Base-by-base conservation (phyloP, 2,329 filamentous ascomycete species). In the Phialophora macrospora region DNA sequence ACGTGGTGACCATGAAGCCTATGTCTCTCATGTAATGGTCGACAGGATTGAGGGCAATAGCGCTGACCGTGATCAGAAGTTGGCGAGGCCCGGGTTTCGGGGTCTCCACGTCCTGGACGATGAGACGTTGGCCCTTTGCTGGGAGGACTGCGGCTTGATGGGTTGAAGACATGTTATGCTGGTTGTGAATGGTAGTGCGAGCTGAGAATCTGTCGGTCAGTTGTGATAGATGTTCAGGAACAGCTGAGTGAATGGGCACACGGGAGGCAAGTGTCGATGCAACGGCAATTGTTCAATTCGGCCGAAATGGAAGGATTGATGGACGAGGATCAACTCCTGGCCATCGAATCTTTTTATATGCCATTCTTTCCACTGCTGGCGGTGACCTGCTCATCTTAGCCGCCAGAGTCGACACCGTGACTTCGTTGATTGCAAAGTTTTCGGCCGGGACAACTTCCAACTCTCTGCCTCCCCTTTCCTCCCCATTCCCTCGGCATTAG, bases 41-140 rank as follows among this genome's bases (percentile, higher is more conserved):
- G 56, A 78, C 72, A 8, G 79, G 79, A 67, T 81, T 81, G 51
- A 81, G 68, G 4, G 78, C 80, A 26, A 80, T 71, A 17, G 79
- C 75, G 17, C 76, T 72, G 66, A 80, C 75, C 64, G 78, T 73
- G 70, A 81, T 75, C n/a, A 80, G 76, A 52, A 81, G 60, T 30
- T 81, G 77, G 9, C 73, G 67, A 0, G 77, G 75, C 6, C 76
- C 75, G 0, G 78, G 76, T 1, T 68, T 67, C 26, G 74, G 73
- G 0, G 77, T 66, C n/a, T 32, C 8, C 8, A 62, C 8, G 26
- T 46, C n/a, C 28, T 63, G 59, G n/a, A 66, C 12, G 8, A 48
- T 49, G n/a, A 63, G 59, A 17, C 22, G 59, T 12, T 48, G 22
- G 34, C 55, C 64, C 26, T 62, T 62, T 17, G 30, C 51, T 14